Evolutionary conservation across 2,329 filamentous ascomycete species (phyloP).

Genomic region (Curvularia sp.): DNA sequence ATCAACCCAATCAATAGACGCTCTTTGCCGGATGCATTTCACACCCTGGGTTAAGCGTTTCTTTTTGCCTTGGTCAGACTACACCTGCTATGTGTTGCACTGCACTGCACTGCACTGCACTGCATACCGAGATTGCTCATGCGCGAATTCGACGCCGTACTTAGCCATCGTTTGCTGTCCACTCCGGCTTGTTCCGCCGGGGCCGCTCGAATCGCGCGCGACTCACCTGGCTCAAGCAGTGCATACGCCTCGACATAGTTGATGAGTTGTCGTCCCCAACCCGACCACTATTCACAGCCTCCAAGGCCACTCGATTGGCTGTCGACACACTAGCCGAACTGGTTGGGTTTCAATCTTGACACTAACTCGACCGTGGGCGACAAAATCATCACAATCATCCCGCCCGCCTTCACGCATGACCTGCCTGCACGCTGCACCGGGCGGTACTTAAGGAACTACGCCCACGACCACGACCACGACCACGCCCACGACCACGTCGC

Average conservation of each 20-base stretch:
- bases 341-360: conserved; percentile 47
- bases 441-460: conserved; percentile 42
- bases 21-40: not conserved
- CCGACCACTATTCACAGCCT: conserved; percentile 40
- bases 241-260: conserved; percentile 42
- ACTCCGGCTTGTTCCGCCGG: conserved; percentile 25
- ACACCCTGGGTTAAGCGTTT: no score
- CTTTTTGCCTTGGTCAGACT: no score
- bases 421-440: conserved; percentile 33
- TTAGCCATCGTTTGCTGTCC: no score
- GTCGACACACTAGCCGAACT: conserved; percentile 38
- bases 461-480: no score
- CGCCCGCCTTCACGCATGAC: conserved; percentile 52
- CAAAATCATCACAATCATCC: conserved; percentile 43
- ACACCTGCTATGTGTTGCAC: no score
- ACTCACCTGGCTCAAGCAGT: conserved; percentile 23
- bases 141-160: no score
- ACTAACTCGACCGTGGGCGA: conserved; percentile 44
- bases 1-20: not conserved
- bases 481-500: conserved; percentile 31
- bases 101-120: no score
- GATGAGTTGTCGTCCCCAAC: conserved; percentile 50
- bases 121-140: no score
- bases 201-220: conserved; percentile 39
- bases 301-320: conserved; percentile 40